A percentile compares a stretch with the other conserved stretches of the same genome.
phyloP scores from a whole-genome alignment of 2,329 filamentous ascomycete species.

The Penicillium sp. region DNA sequence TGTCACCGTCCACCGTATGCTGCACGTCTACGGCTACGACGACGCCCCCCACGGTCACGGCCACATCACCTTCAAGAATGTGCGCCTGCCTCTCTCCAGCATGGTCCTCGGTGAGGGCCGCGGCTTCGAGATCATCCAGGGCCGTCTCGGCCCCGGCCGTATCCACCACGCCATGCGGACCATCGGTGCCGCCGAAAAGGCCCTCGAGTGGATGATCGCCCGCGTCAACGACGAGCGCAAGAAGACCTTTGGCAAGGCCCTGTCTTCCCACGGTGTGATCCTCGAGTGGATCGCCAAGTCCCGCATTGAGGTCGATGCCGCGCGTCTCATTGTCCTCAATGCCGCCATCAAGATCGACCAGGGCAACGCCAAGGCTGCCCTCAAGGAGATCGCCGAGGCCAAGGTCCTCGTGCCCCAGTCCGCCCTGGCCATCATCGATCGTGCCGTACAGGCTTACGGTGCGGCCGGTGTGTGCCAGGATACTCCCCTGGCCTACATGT shows the following conservation, averaged over 20 bases:
- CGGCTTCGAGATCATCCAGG: constrained; percentile 98
- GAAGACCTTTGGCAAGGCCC: constrained; percentile 81
- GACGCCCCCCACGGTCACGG: constrained; percentile 98
- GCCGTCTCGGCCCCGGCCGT: constrained; percentile 86
- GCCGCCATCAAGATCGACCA: constrained; percentile 93
- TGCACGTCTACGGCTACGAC: constrained; percentile 91
- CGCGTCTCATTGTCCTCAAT: constrained; percentile 84
- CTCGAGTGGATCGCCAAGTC: constrained; percentile 91
- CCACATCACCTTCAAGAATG: constrained; percentile 82
- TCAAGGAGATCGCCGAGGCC: constrained; percentile 90
- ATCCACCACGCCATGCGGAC: constrained; percentile 98
- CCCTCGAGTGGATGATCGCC: constrained; percentile 89
- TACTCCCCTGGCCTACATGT: constrained; percentile 81
- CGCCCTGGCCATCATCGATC: constrained; percentile 82
- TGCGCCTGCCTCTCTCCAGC: constrained; percentile 75
- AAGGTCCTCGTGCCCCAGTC: constrained; percentile 85
- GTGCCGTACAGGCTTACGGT: constrained; percentile 87
- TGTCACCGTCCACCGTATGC: constrained; percentile 88
- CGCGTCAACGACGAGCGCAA: constrained; percentile 89
- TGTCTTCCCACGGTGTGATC: constrained; percentile 87
- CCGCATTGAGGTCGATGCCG: constrained; percentile 87
- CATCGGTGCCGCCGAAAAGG: constrained; percentile 84
- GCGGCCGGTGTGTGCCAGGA: constrained; percentile 90
- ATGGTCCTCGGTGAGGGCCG: constrained; percentile 89
- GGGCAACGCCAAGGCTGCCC: constrained; percentile 76